Evolutionary conservation across 179 eudicot species (phyloP), one percentile per base, ranked within the genome.

Genomic region (Gypsophila paniculata): DNA sequence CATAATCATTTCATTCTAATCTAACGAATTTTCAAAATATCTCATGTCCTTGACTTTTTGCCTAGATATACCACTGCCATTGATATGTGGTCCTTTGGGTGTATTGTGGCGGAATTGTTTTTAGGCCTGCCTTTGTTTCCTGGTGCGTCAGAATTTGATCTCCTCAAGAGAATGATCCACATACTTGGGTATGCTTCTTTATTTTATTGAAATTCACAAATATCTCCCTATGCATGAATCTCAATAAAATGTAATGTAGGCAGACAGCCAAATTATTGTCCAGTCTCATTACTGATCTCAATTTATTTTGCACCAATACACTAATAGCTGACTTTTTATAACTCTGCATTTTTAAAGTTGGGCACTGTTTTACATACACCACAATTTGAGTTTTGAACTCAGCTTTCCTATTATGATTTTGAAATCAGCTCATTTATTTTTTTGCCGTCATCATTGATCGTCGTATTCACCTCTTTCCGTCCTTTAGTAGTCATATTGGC

Each of bases 31-130:
- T 7, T 48, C 21, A 22, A 8, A 15, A 6, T 17, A 18, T 8
- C 6, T 69, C 26, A 42, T 2, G 19, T 32, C 86, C 83, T 76
- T 77, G 58, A 79, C 81, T 34, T 0, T 3, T 70, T 60, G 75
- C 68, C 52, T 79, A 93, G 98, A 77, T 93, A 93, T 77, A 83
- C 91, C 65, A 91, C 99, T 67, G 90, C 94, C 52, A 94, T 94
- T 76, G 99, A 94, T 78, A 94, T 94, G 97, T 94, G 99, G 99
- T 94, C 99, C 23, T 91, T 94, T 77, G 99, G 99, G 42, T 94
- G 99, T 83, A 91, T 91, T 69, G 97, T 94, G 65, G 99, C 97
- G 72, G 99, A 94, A 80, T 75, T 94, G 75, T 94, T 89, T 83
- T 75, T 94, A 74, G 99, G 99, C 49, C 81, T 89, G 59, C 99